Evolutionary conservation across 129 eudicot genomes (phyloP).

Genomic region (Flaveria sonorensis): DNA sequence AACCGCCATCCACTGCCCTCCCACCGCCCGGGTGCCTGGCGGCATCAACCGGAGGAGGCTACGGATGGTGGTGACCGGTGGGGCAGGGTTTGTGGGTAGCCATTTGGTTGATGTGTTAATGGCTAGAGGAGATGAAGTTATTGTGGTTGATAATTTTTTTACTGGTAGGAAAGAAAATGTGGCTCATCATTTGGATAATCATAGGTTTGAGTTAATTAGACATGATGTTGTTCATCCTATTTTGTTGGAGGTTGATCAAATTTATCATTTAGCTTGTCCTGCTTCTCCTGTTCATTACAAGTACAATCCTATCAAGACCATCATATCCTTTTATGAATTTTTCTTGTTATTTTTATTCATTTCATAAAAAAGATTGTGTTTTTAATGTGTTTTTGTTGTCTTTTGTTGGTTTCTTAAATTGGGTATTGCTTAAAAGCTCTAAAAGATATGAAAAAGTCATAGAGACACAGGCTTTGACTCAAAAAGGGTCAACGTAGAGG

Average conservation of each 20-base stretch:
- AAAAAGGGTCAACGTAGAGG: constrained; percentile 13
- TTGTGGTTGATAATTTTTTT: constrained; percentile 78
- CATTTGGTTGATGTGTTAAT: constrained; percentile 76
- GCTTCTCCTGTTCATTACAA: constrained; percentile 95
- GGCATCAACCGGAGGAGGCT: constrained; percentile 54
- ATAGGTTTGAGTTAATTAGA: constrained; percentile 77
- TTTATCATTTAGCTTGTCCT: constrained; percentile 47
- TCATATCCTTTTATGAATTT: constrained; percentile 64
- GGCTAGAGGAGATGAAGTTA: constrained; percentile 82
- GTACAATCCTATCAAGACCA: constrained; percentile 90
- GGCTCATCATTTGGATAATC: constrained; percentile 66
- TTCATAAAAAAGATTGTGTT: not conserved
- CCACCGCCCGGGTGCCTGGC: constrained; percentile 55
- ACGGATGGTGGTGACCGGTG: constrained; percentile 81
- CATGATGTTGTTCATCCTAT: constrained; percentile 89
- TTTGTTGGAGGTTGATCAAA: constrained; percentile 86
- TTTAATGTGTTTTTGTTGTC: not conserved
- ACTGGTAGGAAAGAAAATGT: constrained; percentile 86
- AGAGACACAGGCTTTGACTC: constrained; percentile 1
- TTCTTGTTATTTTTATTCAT: not conserved
- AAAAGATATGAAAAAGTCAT: not conserved
- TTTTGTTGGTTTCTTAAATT: not conserved
- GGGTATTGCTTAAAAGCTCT: constrained; percentile 15
- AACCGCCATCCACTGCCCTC: not conserved
- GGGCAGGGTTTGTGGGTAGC: constrained; percentile 87